Conservation (phyloP, 345 rosid species). For the Viola odorata region DNA sequence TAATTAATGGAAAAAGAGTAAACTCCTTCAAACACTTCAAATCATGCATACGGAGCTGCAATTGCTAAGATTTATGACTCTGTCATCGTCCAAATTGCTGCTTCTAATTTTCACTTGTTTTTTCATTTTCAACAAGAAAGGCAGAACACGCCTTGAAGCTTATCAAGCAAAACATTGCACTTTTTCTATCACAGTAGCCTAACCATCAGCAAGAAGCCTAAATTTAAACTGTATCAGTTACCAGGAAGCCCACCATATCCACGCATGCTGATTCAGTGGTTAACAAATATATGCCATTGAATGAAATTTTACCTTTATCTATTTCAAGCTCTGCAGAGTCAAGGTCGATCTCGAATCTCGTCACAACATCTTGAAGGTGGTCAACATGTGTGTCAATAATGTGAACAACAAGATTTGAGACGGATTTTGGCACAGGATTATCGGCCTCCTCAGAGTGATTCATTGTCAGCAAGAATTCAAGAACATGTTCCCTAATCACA, state of each 20-base stretch:
- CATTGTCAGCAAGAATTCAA: constrained; percentile 89
- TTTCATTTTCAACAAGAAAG: neutral
- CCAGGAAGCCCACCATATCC: too few relatives aligned
- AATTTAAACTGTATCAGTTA: too few relatives aligned
- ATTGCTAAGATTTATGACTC: neutral
- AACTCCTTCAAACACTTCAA: neutral
- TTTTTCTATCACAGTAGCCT: too few relatives aligned
- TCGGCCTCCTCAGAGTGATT: constrained; percentile 99
- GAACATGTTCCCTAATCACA: constrained; percentile 96
- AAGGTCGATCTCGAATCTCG: constrained; percentile 84
- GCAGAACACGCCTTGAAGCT: neutral
- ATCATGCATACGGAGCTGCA: neutral
- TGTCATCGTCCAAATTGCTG: neutral
- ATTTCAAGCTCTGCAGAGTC: constrained; percentile 82
- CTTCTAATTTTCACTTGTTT: neutral
- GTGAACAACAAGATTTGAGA: constrained; percentile 87
- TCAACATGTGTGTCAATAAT: constrained; percentile 86
- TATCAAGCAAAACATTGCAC: too few relatives aligned
- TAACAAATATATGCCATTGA: neutral
- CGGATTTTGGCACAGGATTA: constrained; percentile 82
- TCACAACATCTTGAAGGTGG: constrained; percentile 86
- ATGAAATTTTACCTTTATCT: constrained; percentile 65
- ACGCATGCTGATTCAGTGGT: too few relatives aligned
- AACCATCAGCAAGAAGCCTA: too few relatives aligned
- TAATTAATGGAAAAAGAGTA: too few relatives aligned